Base-by-base conservation (phyloP, 345 rosid species). In the Alliaria petiolata region DNA sequence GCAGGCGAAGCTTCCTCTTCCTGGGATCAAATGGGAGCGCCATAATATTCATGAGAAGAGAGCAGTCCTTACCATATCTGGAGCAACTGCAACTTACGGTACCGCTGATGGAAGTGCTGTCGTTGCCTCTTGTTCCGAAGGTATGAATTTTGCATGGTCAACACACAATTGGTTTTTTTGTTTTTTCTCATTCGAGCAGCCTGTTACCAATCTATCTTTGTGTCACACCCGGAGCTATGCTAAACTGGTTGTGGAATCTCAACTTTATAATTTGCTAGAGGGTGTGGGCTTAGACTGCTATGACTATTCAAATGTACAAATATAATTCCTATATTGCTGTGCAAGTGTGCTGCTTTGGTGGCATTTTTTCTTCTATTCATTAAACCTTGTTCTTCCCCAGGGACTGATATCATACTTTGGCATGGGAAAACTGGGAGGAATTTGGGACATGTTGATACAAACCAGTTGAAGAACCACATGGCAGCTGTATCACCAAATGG, bases 401-500 rank as follows among this genome's bases (percentile, higher is more conserved):
- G 90, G 50, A 95, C 99, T 78, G 99, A 92, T 84, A 88, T 95
- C 69, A 86, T 73, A 64, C 82, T 95, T 56, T 95, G 99, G 98
- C 97, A 95, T 83, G 99, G 87, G 65, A 88, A 86, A 74, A 87
- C 87, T 63, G 99, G 99, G 74, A 92, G 86, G 76, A 58, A 74
- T 70, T 54, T 92, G 79, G 98, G 96, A 46, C 80, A 81, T 74
- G 96, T 87, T 15, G 99, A 95, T 79, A 88, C 99, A 68, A 95
- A 95, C 83, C 99, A 92, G 71, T 80, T 95, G 84, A 95, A 91
- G 80, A 95, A 95, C 76, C 83, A 74, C 64, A 95, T 88, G 97
- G 93, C 92, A 69, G 79, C 88, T 60, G 75, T 95, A 67, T 95
- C 99, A 53, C 97, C 99, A 46, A 88, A 92, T 86, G 99, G 99